Evolutionary conservation across 768 basidiomycete species (phyloP).

Genomic region (Calocera viscosa): DNA sequence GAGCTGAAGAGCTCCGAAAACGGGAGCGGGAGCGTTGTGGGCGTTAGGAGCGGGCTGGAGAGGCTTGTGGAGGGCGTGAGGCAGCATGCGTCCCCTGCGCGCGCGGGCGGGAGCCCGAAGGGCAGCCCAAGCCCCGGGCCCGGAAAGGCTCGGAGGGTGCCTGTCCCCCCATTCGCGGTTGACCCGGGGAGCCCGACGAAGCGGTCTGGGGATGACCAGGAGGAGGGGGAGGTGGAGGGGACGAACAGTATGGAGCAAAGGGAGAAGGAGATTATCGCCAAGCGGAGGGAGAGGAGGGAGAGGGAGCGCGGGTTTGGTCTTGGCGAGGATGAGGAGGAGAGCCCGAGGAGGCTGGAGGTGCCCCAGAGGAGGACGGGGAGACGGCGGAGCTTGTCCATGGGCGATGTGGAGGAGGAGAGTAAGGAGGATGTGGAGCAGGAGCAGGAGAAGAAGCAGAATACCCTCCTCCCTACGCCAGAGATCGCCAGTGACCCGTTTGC

Average conservation of each 20-base stretch:
- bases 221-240: background rate
- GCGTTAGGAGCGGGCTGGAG: background rate
- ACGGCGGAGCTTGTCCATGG: conserved; percentile 66
- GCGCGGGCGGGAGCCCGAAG: background rate
- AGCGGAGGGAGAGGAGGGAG: conserved; percentile 16
- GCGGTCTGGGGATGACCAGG: background rate
- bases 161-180: background rate
- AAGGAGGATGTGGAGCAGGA: conserved; percentile 15
- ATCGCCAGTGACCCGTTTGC: background rate
- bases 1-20: background rate
- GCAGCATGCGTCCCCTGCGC: background rate
- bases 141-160: background rate
- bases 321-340: conserved; percentile 10
- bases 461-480: conserved; percentile 26
- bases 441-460: conserved; percentile 38
- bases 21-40: background rate
- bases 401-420: conserved; percentile 48
- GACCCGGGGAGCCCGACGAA: conserved; percentile 1
- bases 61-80: background rate
- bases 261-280: conserved; percentile 20
- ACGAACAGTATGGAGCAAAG: conserved; percentile 18
- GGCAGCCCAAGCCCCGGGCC: background rate
- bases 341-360: conserved; percentile 49
- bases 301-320: conserved; percentile 11
- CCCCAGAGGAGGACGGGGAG: conserved; percentile 39